phyloP scores from a whole-genome alignment of 139 green algal species.

The Zygnema circumcarinatum region DNA sequence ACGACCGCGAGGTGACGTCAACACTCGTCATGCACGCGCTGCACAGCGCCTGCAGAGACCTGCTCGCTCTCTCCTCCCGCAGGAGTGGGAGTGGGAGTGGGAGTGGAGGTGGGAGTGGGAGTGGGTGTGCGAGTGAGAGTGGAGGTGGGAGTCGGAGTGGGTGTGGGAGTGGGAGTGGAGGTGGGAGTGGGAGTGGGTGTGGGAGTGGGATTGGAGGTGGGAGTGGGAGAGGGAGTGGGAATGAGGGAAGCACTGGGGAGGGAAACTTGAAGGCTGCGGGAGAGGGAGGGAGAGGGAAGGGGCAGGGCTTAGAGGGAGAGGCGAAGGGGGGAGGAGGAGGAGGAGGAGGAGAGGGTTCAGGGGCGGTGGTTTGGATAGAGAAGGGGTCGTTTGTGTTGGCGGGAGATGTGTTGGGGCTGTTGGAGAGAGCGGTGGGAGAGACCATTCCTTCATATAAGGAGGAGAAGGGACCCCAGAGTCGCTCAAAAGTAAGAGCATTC shows the following conservation, averaged over 20 bases:
- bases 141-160: not conserved
- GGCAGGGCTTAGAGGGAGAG: constrained; percentile 5
- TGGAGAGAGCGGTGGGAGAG: constrained; percentile 69
- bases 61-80: constrained; percentile 71
- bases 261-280: too few relatives aligned
- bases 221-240: not conserved
- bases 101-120: not conserved
- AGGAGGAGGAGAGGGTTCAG: not conserved
- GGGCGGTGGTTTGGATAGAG: constrained; percentile 56
- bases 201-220: not conserved
- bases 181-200: not conserved
- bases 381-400: constrained; percentile 69
- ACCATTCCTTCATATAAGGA: constrained; percentile 72
- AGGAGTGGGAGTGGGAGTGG: not conserved
- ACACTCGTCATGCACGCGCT: constrained; percentile 98
- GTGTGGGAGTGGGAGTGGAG: not conserved
- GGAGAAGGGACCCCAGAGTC: constrained; percentile 63
- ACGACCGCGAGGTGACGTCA: constrained; percentile 98
- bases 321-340: not conserved
- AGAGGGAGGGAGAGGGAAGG: not conserved
- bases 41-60: constrained; percentile 82
- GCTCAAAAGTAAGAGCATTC: constrained; percentile 26
- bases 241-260: not conserved
- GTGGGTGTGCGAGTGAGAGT: not conserved
- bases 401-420: constrained; percentile 69